Base-by-base conservation (phyloP, 2,329 filamentous ascomycete genomes). In the Aspergillus glaucus region DNA sequence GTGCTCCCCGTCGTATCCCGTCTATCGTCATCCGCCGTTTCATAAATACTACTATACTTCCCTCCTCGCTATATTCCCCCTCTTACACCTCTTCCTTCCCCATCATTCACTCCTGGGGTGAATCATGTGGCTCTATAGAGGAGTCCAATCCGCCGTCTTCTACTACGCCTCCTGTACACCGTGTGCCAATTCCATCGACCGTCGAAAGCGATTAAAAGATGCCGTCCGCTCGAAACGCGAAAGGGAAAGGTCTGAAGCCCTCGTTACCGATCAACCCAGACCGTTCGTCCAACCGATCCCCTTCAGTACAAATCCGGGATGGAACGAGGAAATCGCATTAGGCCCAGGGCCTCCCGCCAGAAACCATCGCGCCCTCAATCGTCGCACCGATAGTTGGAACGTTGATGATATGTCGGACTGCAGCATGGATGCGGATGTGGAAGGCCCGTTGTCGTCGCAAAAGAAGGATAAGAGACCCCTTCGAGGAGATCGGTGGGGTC, bases 251-350 rank as follows among this genome's bases (percentile, higher is more conserved):
- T 69, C 84, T 50, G 80, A 86, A 57, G 79, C 78, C 47, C 54
- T 72, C 28, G 54, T 74, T n/a, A 68, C 66, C 49, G 81, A 89
- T 55, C 81, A 90, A 64, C 87, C 88, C 0, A 81, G 80, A 37
- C 69, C 82, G 9, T 93, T 95, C 67, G 78, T 82, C 45, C 90
- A 96, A 61, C 90, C 86, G 1, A 68, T 66, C 5, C 87, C 89
- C 1, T 93, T 89, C 60, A 85, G 84, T 61, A 95, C 89, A 24
- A 96, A 96, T 61, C 85, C 86, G 10, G 88, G 88, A 70, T 96
- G 91, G 91, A 75, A 79, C 28, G 87, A 93, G 63, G 91, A 96
- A 68, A 94, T 96, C 56, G 77, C 76, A 53, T 79, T 91, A 70
- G 91, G 91, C 0, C 91, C 91, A 2, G 82, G 81, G 3, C 78